A percentile compares a stretch with the other conserved stretches of the same genome.
These are phyloP conservation scores for Colletotrichum trifolii DNA, from an alignment of 2,329 filamentous ascomycete species.

Conservation along the genomic window DNA sequence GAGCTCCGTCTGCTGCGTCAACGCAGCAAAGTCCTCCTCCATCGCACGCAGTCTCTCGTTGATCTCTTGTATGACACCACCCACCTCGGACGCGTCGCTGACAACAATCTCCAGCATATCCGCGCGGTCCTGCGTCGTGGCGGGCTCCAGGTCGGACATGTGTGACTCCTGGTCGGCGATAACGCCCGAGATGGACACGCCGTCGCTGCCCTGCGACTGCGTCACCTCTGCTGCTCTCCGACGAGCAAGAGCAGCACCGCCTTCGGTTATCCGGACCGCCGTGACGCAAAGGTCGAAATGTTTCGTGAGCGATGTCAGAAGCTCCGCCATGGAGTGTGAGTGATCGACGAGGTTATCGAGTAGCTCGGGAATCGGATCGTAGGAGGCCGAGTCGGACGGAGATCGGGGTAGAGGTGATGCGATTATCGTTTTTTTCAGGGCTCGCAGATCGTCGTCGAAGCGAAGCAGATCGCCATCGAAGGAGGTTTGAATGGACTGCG, in stretches of 20 bases:
- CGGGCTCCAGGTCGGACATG: conserved; percentile 69
- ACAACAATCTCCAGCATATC: conserved; percentile 87
- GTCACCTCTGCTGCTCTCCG: conserved; percentile 74
- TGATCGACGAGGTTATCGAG: conserved; percentile 76
- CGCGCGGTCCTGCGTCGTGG: conserved; percentile 78
- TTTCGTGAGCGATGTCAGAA: conserved; percentile 81
- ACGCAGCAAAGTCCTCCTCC: conserved; percentile 74
- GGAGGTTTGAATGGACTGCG: conserved; percentile 70
- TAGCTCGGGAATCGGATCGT: conserved; percentile 61
- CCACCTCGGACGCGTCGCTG: conserved; percentile 75
- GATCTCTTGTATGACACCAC: conserved; percentile 77
- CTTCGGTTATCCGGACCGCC: conserved; percentile 90
- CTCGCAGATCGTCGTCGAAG: conserved; percentile 80
- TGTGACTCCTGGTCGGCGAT: conserved; percentile 68
- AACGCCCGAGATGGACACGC: conserved; percentile 73
- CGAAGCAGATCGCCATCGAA: conserved; percentile 81
- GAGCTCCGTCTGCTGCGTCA: conserved; percentile 71
- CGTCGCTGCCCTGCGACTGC: conserved; percentile 57
- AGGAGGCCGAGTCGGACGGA: conserved; percentile 49
- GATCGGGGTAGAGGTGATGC: conserved; percentile 49
- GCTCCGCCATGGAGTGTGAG: conserved; percentile 83
- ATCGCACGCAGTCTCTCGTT: conserved; percentile 81
- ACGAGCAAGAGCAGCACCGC: conserved; percentile 75
- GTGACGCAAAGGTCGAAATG: conserved; percentile 96
- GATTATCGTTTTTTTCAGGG: conserved; percentile 69